Evolutionary conservation across 164 flowering plant species (phyloP), one percentile per base, ranked within the genome.

Genomic region (Piper longum): DNA sequence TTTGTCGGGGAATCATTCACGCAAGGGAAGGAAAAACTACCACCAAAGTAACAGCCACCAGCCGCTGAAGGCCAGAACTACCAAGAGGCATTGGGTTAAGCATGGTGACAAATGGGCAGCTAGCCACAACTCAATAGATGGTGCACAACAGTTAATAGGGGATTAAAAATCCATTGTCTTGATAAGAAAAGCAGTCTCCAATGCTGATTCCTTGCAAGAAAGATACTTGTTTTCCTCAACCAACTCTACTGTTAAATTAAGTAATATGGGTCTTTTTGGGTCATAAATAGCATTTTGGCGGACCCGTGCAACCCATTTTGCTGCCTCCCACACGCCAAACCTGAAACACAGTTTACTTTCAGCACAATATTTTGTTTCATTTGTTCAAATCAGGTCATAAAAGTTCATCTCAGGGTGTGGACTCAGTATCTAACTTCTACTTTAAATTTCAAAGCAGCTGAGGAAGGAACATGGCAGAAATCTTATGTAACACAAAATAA

Each of bases 241-340:
- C 43, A 85, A 75, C 66, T 90, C 95, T 16, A 76, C 74, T 17
- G 86, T 82, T 26, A 26, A 26, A 26, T 26, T 88, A 3, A 88
- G 92, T 40, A 93, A 68, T 61, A 90, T 63, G 2, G 97, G 98
- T 7, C 80, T 84, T 59, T 69, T 69, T 36, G 95, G 89, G 64
- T 88, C 86, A 70, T 85, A 79, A 41, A 85, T 64, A 8, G 88
- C 48, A 41, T 19, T 74, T 60, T 95, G 89, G 5, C 93, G 89
- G 19, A 83, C 88, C 45, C 85, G 69, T n/a, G 97, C 93, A 62
- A 76, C 90, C 91, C 95, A 91, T 78, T 95, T 95, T 70, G 99
- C 96, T 65, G 95, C 89, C 79, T 89, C 96, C 99, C 99, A 91
- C 9, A 89, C 85, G 54, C 97, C 96, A 82, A 89, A 91, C 67